Conservation (phyloP, 805 yeast species). For the Priceomyces melissophilus region DNA sequence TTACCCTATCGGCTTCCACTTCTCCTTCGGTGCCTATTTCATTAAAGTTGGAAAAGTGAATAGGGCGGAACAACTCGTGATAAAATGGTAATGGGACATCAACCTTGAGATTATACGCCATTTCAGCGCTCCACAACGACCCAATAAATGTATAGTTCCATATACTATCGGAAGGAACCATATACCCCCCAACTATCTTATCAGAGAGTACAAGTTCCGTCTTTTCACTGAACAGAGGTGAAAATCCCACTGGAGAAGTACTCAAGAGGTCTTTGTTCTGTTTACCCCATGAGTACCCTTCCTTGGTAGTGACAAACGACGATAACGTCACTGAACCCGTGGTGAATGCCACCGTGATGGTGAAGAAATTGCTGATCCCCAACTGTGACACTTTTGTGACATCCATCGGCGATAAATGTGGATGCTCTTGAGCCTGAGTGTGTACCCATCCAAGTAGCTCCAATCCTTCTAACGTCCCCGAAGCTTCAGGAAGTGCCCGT, state of each 20-base stretch:
- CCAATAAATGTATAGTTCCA: slow-evolving; percentile 95
- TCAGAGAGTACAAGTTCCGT: slow-evolving; percentile 75
- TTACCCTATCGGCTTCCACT: slow-evolving; percentile 65
- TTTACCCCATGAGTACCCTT: slow-evolving; percentile 78
- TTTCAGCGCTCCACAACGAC: slow-evolving; percentile 69
- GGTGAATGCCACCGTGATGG: slow-evolving; percentile 65
- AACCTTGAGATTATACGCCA: slow-evolving; percentile 59
- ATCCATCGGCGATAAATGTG: slow-evolving; percentile 66
- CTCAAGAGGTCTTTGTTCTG: slow-evolving; percentile 55
- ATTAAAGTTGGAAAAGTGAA: slow-evolving; percentile 75
- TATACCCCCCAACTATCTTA: slow-evolving; percentile 71
- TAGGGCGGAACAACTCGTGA: slow-evolving; percentile 82
- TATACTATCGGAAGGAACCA: slow-evolving; percentile 77
- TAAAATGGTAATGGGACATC: slow-evolving; percentile 82
- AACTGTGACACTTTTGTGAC: slow-evolving; percentile 55
- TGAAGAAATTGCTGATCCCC: slow-evolving; percentile 46
- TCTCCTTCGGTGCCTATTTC: slow-evolving; percentile 55
- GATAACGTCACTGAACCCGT: slow-evolving; percentile 83
- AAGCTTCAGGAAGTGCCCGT: slow-evolving; percentile 36
- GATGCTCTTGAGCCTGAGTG: slow-evolving; percentile 68
- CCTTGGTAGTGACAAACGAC: slow-evolving; percentile 56
- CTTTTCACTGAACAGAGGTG: slow-evolving; percentile 52
- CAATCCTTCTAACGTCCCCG: slow-evolving; percentile 38
- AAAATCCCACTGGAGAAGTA: slow-evolving; percentile 63
- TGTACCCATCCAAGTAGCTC: slow-evolving; percentile 95